A percentile compares a stretch with the other conserved stretches of the same genome.
Evolutionary conservation across 768 basidiomycete genomes (phyloP).

Genomic region (Boletellus ananiceps): DNA sequence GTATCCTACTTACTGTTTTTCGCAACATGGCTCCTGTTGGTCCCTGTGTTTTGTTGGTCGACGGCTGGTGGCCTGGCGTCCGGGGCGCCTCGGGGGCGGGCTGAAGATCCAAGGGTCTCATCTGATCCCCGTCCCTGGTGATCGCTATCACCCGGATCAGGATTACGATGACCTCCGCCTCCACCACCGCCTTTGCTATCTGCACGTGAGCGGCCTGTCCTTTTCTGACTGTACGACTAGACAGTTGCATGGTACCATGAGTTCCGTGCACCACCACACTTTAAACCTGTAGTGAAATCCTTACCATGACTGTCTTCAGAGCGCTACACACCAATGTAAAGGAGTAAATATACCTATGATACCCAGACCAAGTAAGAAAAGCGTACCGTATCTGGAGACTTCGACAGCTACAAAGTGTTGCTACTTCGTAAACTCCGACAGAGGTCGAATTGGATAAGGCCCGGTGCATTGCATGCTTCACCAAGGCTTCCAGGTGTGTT

Average conservation of each 20-base stretch:
- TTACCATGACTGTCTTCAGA: conserved; percentile 79
- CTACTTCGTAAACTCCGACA: conserved; percentile 92
- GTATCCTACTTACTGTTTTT: conserved; percentile 28
- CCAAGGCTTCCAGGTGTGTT: conserved; percentile 66
- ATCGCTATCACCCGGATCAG: conserved; percentile 36
- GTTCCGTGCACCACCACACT: conserved; percentile 3
- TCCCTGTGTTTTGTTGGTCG: conserved; percentile 26
- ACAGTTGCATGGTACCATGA: conserved; percentile 13
- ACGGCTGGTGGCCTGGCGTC: conserved; percentile 45
- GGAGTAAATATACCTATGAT: conserved; percentile 8
- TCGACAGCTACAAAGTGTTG: conserved; percentile 84
- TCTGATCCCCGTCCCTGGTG: conserved; percentile 32
- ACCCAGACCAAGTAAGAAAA: conserved; percentile 11
- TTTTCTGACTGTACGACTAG: conserved; percentile 77
- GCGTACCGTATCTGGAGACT: conserved; percentile 84
- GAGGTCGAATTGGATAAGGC: conserved; percentile 79
- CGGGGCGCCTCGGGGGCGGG: conserved; percentile 62
- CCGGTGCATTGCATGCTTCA: conserved; percentile 94
- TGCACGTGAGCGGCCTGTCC: conserved; percentile 48
- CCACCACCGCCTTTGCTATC: conserved; percentile 44
- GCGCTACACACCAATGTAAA: conserved; percentile 42
- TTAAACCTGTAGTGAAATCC: conserved; percentile 12
- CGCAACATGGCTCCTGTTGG: conserved; percentile 18
- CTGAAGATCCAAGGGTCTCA: conserved; percentile 29
- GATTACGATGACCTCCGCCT: conserved; percentile 34